Conservation (phyloP, 2,329 filamentous ascomycete species). For the Hypoxylon rubiginosum region DNA sequence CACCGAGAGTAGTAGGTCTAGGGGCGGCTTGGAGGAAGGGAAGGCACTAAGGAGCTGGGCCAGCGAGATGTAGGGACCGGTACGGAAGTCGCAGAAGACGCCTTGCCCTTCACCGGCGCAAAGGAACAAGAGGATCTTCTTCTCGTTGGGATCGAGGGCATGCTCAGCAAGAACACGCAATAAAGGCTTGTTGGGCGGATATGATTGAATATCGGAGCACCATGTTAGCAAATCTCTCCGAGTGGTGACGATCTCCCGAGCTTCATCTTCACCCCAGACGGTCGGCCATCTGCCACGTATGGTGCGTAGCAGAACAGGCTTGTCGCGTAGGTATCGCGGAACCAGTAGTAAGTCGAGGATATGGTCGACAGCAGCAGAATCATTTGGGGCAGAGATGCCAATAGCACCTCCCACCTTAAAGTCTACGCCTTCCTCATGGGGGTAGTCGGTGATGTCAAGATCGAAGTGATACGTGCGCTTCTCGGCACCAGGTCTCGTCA, state of each 20-base stretch:
- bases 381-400: slow-evolving; percentile 91
- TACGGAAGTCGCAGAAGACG: slow-evolving; percentile 93
- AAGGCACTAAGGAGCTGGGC: slow-evolving; percentile 91
- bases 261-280: slow-evolving; percentile 93
- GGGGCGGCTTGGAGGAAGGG: slow-evolving; percentile 88
- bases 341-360: slow-evolving; percentile 86
- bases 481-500: slow-evolving; percentile 89
- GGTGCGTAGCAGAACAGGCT: slow-evolving; percentile 83
- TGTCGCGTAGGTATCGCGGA: slow-evolving; percentile 85
- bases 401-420: slow-evolving; percentile 98
- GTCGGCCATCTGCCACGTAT: slow-evolving; percentile 91
- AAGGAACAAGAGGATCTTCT: slow-evolving; percentile 88
- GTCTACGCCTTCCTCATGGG: slow-evolving; percentile 84
- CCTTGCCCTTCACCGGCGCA: slow-evolving; percentile 92
- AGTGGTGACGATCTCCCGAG: slow-evolving; percentile 89
- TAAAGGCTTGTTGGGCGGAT: slow-evolving; percentile 88
- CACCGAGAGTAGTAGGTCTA: slow-evolving; percentile 83
- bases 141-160: slow-evolving; percentile 83
- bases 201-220: slow-evolving; percentile 94
- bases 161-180: slow-evolving; percentile 89
- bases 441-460: slow-evolving; percentile 95
- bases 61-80: slow-evolving; percentile 86
- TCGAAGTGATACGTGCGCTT: slow-evolving; percentile 99
- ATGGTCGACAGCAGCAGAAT: slow-evolving; percentile 80
- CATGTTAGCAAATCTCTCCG: slow-evolving; percentile 93